Evolutionary conservation across 2,329 filamentous ascomycete species (phyloP), one percentile per base, ranked within the genome.

Genomic region (Achaetomium macrosporum): DNA sequence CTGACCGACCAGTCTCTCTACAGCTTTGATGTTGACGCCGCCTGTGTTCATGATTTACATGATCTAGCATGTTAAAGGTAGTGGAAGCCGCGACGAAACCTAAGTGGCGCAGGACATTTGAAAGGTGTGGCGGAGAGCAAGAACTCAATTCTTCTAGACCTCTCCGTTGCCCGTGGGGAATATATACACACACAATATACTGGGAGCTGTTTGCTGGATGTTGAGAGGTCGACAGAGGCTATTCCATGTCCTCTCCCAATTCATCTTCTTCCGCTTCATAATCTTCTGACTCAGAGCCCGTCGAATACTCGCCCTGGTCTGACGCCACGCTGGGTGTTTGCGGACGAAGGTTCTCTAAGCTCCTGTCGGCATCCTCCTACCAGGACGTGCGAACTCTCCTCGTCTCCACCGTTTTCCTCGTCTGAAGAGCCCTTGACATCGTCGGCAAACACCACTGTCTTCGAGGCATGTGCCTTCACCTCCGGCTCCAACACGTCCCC

Each of bases 401-500:
- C 47, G 3, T 53, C 49, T 5, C 33, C 42, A 6, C 42, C 50
- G 6, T 51, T 33, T 3, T 54, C 53, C 15, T 55, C 50, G 25
- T 57, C 57, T 9, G 56, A 66, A 6, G 44, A 68, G 20, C 64
- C 71, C 47, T 68, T 68, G 25, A 77, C 69, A 41, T 81, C 78
- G 19, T 83, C 81, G 2, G 75, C 75, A 65, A 87, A 87, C 1
- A 79, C 81, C 25, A 87, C 84, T 11, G 74, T 78, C 65, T 85
- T 85, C 9, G 71, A 66, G 8, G 68, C 65, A 8, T 70, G 65
- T 20, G 68, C 69, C 60, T 69, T 76, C 11, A 56, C 39, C 39
- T 70, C 69, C 16, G 76, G 73, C 65, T 85, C 84, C 42, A 96
- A 69, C 16, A 97, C 87, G 69, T 96, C 93, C 20, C 93, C 93